A percentile compares a stretch with the other conserved stretches of the same genome.
Evolutionary conservation across 805 yeast species (phyloP).

Genomic region (Torulaspora maleeae): DNA sequence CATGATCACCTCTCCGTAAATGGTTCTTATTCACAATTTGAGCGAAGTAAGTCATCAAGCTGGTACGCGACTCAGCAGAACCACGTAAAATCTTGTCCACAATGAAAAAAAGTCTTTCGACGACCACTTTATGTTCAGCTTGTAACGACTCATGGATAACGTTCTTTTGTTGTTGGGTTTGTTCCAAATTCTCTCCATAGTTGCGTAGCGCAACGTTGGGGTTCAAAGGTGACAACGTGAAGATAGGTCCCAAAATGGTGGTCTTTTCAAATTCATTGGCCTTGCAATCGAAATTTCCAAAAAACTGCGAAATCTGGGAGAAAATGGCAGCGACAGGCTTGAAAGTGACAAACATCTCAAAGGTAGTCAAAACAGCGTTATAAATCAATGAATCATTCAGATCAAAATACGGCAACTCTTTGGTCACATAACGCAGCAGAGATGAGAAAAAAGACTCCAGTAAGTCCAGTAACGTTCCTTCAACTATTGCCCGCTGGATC

Average conservation of each 20-base stretch:
- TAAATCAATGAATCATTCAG: slow-evolving; percentile 47
- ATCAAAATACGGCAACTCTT: slow-evolving; percentile 34
- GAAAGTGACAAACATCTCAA: slow-evolving; percentile 53
- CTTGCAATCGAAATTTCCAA: slow-evolving; percentile 41
- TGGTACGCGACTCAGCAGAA: slow-evolving; percentile 57
- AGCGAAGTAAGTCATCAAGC: slow-evolving; percentile 63
- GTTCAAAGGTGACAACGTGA: slow-evolving; percentile 69
- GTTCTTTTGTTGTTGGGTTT: slow-evolving; percentile 42
- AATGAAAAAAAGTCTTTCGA: slow-evolving; percentile 64
- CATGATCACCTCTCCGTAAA: slow-evolving; percentile 80
- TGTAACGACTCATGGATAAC: slow-evolving; percentile 56
- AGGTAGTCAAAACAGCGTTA: slow-evolving; percentile 49
- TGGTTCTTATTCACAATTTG: slow-evolving; percentile 76
- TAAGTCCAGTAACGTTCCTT: slow-evolving; percentile 60
- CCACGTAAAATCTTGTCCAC: slow-evolving; percentile 73
- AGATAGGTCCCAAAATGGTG: slow-evolving; percentile 72
- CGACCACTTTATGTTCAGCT: slow-evolving; percentile 53
- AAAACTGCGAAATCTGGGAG: slow-evolving; percentile 52
- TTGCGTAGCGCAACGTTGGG: slow-evolving; percentile 48
- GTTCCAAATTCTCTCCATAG: slow-evolving; percentile 34
- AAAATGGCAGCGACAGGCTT: slow-evolving; percentile 60
- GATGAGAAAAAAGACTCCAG: slow-evolving; percentile 45
- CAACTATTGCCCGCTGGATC: slow-evolving; percentile 55
- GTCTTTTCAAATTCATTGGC: slow-evolving; percentile 54
- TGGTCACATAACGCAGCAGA: slow-evolving; percentile 27